Evolutionary conservation across 2,329 filamentous ascomycete genomes (phyloP).

Genomic region (Aspergillus sp.): DNA sequence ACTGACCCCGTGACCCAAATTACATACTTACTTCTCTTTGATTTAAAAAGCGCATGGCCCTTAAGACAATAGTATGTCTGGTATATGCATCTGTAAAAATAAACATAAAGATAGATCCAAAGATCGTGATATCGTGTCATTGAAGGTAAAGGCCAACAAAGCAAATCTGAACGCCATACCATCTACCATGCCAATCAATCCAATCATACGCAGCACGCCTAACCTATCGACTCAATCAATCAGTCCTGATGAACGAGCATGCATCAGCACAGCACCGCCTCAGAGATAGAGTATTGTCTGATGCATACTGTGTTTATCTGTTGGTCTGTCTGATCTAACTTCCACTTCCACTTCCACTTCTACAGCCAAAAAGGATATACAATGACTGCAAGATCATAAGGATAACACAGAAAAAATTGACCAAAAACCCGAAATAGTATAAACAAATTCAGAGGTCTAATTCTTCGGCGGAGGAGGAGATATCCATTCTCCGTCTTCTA

Average conservation of each 20-base stretch:
- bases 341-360: neutral
- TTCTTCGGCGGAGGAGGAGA: constrained; percentile 27
- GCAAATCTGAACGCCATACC: neutral
- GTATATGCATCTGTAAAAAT: neutral
- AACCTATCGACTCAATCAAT: neutral
- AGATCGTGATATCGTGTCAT: neutral
- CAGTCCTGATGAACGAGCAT: neutral
- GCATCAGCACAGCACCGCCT: neutral
- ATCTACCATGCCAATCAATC: neutral
- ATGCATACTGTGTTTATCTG: neutral
- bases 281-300: neutral
- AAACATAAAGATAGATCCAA: neutral
- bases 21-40: too few species aligned
- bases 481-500: constrained; percentile 37
- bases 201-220: neutral
- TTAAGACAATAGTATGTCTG: neutral
- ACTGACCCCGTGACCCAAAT: too few species aligned
- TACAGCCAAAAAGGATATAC: neutral
- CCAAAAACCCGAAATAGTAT: neutral
- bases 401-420: neutral
- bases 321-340: neutral
- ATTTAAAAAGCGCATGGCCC: too few species aligned
- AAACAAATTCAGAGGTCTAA: constrained; percentile 14
- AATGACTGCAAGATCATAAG: neutral
- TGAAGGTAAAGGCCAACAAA: neutral